Conservation (phyloP, 805 yeast species). For the Pichia manshurica region DNA sequence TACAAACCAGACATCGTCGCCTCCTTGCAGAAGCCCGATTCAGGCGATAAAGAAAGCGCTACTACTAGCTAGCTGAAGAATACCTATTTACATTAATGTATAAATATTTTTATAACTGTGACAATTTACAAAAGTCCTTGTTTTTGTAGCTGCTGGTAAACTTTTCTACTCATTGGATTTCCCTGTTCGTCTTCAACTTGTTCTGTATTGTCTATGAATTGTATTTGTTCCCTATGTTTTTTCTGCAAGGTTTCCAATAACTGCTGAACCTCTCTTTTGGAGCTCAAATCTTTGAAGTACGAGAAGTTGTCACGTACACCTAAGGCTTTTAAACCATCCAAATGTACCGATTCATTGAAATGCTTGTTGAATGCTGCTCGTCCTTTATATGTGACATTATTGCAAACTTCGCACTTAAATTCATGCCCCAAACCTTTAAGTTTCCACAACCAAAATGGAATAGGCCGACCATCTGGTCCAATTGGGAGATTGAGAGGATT, state of each 20-base stretch:
- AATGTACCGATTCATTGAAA: constrained; percentile 65
- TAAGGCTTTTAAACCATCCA: constrained; percentile 64
- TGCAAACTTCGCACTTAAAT: constrained; percentile 82
- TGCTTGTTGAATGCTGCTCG: constrained; percentile 66
- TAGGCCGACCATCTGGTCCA: constrained; percentile 87
- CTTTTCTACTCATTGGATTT: constrained; percentile 80
- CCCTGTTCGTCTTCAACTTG: constrained; percentile 94
- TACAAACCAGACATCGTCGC: constrained; percentile 29
- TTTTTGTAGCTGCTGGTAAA: constrained; percentile 76
- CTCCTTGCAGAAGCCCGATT: background rate
- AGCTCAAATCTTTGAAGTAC: constrained; percentile 57
- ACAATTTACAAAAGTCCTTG: constrained; percentile 71
- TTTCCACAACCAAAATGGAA: constrained; percentile 91
- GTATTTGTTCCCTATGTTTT: constrained; percentile 33
- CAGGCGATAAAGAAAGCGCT: background rate
- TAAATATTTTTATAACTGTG: background rate
- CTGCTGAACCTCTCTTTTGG: constrained; percentile 60
- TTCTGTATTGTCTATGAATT: constrained; percentile 46
- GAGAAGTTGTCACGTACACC: constrained; percentile 52
- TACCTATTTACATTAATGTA: background rate
- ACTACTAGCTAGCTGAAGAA: background rate
- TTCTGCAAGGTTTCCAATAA: constrained; percentile 46
- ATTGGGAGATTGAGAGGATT: constrained; percentile 61
- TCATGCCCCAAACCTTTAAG: constrained; percentile 75
- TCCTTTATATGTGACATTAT: constrained; percentile 67